Evolutionary conservation across 805 yeast genomes (phyloP), one percentile per base, ranked within the genome.

Genomic region (Pichia californica): DNA sequence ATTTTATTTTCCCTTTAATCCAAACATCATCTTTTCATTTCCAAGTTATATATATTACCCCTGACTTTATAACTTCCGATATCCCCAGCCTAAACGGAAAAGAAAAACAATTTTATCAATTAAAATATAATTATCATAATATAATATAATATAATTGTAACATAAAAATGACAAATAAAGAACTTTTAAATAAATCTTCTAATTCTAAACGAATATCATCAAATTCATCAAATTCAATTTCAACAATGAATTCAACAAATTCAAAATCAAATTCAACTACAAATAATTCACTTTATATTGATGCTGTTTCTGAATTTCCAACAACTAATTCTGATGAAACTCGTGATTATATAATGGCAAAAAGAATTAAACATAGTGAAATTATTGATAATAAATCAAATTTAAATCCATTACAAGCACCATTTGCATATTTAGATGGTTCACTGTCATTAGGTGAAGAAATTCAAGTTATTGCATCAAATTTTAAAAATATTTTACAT

Each of bases 351-450:
- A 21, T 40, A 15, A 38, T 45, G 43, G 48, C 48, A 6, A 37
- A 36, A 27, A 30, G 48, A 16, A 23, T 42, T 9, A 38, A 40
- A 20, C 33, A 45, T 14, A 26, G 36, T 25, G 47, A 45, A 41
- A 20, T 45, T 18, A 31, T 45, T 14, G 36, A 30, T 14, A 45
- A 45, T n/a, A 28, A 36, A 28, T 21, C 39, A 15, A 36, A 14
- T 8, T 26, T 45, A 13, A 45, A 45, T 32, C 47, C 47, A 10
- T 26, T 44, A 36, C 40, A 40, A 32, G 43, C 47, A 4, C 44
- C 47, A 4, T 44, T 44, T 28, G 40, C 43, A 2, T 44, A 36
- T 36, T 16, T 44, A 4, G 47, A 44, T 40, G 44, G 47, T 19
- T 40, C 47, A 11, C 13, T 30, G 4, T 26, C 45, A 7, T 14